Percentiles rank a stretch among this genome's conserved stretches.
These are phyloP conservation scores for Penicillium sumatraense DNA, from an alignment of 2,329 filamentous ascomycete genomes.

Conservation along the genomic window DNA sequence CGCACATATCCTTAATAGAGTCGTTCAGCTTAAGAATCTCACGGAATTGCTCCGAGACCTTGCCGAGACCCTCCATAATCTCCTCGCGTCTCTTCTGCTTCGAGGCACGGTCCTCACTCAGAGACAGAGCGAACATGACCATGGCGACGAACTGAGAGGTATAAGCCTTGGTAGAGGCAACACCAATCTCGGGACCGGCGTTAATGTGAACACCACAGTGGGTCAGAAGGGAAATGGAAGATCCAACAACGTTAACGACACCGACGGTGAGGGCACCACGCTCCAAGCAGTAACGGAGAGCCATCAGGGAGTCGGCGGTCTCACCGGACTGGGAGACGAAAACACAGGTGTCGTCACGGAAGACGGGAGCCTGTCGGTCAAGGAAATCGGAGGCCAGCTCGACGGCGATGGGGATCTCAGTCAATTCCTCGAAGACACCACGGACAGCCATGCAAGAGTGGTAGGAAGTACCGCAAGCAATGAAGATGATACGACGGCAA, in stretches of 20 bases:
- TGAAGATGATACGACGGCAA: conserved; percentile 97
- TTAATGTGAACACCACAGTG: conserved; percentile 99
- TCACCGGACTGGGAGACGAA: conserved; percentile 99
- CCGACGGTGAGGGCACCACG: conserved; percentile 95
- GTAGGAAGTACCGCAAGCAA: conserved; percentile 97
- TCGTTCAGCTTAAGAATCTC: conserved; percentile 89
- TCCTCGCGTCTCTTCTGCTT: conserved; percentile 91
- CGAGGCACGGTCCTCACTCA: conserved; percentile 94
- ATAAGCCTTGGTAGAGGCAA: conserved; percentile 98
- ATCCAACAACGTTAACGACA: conserved; percentile 98
- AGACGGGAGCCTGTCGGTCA: conserved; percentile 93
- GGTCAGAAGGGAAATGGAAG: conserved; percentile 96
- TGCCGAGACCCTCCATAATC: conserved; percentile 90
- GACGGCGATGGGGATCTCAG: conserved; percentile 95
- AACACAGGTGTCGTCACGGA: conserved; percentile 98
- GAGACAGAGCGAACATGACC: conserved; percentile 98
- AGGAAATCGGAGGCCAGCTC: conserved; percentile 98
- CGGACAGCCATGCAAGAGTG: conserved; percentile 99
- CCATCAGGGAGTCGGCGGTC: conserved; percentile 96
- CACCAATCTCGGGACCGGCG: conserved; percentile 96
- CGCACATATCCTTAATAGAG: conserved; percentile 91
- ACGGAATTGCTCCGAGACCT: conserved; percentile 89
- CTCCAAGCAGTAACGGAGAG: conserved; percentile 96
- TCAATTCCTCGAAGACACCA: conserved; percentile 95
- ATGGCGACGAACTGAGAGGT: conserved; percentile 99